A percentile compares a stretch with the other conserved stretches of the same genome.
phyloP scores from a whole-genome alignment of 305 asterid genomes.

The Solanum aculeatissimum region DNA sequence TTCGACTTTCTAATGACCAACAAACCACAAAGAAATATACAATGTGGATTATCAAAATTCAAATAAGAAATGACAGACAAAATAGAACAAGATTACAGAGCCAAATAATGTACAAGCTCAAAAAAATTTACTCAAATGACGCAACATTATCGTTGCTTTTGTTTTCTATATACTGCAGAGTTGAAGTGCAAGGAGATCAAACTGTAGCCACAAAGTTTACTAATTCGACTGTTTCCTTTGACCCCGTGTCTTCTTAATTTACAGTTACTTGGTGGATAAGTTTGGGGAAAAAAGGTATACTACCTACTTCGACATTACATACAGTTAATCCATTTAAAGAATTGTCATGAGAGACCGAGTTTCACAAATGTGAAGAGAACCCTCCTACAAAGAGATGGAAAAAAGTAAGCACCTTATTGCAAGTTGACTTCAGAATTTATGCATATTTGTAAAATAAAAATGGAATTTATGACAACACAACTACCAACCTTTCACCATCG shows the following conservation, averaged over 20 bases:
- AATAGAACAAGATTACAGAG: background rate
- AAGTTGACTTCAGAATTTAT: background rate
- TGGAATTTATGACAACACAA: background rate
- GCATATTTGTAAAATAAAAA: background rate
- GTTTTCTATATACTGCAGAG: background rate
- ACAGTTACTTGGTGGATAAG: constrained; percentile 21
- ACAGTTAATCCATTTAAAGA: constrained; percentile 49
- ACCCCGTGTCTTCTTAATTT: background rate
- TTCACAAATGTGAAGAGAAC: background rate
- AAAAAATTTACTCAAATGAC: background rate
- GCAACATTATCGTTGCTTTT: background rate
- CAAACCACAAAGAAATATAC: background rate
- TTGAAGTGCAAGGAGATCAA: background rate
- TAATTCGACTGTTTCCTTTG: background rate
- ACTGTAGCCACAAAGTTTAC: background rate
- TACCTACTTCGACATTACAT: constrained; percentile 23
- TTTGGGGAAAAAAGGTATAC: constrained; percentile 7
- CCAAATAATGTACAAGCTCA: background rate
- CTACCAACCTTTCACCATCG: background rate
- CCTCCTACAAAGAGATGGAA: background rate
- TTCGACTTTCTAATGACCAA: background rate
- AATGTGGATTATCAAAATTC: background rate
- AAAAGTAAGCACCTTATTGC: background rate
- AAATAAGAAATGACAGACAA: background rate
- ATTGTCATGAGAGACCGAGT: constrained; percentile 23